Evolutionary conservation across 1,139 yeast species (phyloP).

Genomic region (Hansenula anomala): DNA sequence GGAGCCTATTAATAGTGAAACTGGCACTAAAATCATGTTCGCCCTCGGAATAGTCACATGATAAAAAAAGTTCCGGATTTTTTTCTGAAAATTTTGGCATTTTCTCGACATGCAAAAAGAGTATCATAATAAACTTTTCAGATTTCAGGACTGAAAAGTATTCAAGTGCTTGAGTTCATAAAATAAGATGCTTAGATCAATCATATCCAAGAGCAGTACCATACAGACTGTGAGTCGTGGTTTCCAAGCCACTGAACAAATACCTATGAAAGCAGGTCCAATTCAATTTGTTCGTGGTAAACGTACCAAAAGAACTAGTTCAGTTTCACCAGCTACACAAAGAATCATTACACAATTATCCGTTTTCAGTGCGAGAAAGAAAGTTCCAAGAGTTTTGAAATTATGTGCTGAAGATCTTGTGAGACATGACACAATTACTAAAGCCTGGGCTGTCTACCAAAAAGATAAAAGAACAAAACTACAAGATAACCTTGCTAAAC

Average conservation of each 20-base stretch:
- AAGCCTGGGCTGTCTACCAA: conserved; percentile 73
- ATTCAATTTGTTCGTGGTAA: conserved; percentile 34
- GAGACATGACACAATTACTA: conserved; percentile 77
- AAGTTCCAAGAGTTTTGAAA: conserved; percentile 78
- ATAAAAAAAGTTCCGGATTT: too few species aligned
- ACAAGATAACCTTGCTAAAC: conserved; percentile 47
- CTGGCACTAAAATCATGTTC: too few species aligned
- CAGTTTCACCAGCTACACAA: conserved; percentile 56
- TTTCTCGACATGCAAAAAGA: too few species aligned
- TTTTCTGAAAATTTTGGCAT: too few species aligned
- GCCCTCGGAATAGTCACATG: too few species aligned
- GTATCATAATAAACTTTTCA: too few species aligned
- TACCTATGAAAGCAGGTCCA: conserved; percentile 1
- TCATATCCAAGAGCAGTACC: background rate
- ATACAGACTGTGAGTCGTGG: conserved; percentile 4
- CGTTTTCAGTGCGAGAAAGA: conserved; percentile 80
- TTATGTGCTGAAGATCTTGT: conserved; percentile 77
- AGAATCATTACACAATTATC: conserved; percentile 71
- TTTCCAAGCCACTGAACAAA: background rate
- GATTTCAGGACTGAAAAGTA: too few species aligned
- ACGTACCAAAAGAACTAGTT: conserved; percentile 33
- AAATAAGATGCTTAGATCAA: conserved; percentile 2
- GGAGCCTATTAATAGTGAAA: too few species aligned
- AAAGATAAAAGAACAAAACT: conserved; percentile 43
- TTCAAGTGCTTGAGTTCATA: too few species aligned